Evolutionary conservation across 2,329 filamentous ascomycete genomes (phyloP), one percentile per base, ranked within the genome.

Genomic region (Paraphaeosphaeria minitans): DNA sequence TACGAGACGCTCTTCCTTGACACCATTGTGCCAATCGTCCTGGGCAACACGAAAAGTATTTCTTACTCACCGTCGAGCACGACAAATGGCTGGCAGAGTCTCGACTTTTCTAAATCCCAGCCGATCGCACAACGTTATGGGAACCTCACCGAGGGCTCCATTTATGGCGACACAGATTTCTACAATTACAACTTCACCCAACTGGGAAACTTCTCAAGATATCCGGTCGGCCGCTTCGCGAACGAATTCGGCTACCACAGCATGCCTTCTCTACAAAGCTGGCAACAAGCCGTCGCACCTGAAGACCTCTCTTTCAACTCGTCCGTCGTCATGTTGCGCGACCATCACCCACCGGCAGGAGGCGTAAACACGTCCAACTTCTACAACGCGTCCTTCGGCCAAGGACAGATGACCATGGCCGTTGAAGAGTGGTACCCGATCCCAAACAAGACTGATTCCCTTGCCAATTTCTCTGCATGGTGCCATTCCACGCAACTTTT

Each of bases 171-270:
- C 58, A 87, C 85, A 5, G 84, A 87, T 61, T 80, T 83, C 67
- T 88, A 89, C 73, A 83, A 87, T 62, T 88, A 88, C 66, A 72
- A 84, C 58, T 79, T 80, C 13, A 68, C 66, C 0, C 72, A 80
- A 16, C 81, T 85, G 0, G 87, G 87, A 71, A 80, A 88, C 67
- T 75, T 78, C n/a, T 78, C 77, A 0, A 77, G 74, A 0, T 87
- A 87, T 60, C 85, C 85, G 0, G 75, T 87, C 0, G 85, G 84
- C 2, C 79, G 86, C 9, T 88, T 88, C 64, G 82, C 84, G 2
- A 86, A 87, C 61, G 86, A 89, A 70, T 89, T 88, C 59, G 86
- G 86, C 24, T 88, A 82, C 67, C 85, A 87, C 65, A 84, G 81
- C 56, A 87, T 88, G 85, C 86, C 86, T 0, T 84, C 82, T 53